Percentiles rank a stretch among this genome's conserved stretches.
These are phyloP conservation scores for Teratosphaeria nubilosa DNA, from an alignment of 2,329 filamentous ascomycete genomes.

Conservation along the genomic window DNA sequence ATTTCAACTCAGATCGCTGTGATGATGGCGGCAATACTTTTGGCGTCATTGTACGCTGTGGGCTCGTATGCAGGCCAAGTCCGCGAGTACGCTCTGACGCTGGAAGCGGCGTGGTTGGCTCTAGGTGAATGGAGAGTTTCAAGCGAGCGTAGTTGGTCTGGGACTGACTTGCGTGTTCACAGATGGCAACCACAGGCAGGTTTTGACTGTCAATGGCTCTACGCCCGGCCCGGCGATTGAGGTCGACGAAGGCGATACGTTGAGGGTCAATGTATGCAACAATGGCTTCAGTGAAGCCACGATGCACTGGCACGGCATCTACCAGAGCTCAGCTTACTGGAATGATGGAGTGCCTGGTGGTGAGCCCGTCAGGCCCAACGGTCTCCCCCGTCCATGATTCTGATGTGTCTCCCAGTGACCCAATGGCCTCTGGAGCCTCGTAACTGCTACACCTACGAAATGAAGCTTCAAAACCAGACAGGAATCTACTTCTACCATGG, in stretches of 20 bases:
- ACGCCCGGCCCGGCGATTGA: not conserved
- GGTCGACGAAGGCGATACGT: not conserved
- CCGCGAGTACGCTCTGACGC: not conserved
- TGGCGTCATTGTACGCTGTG: not conserved
- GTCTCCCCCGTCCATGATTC: not conserved
- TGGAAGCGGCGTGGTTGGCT: not conserved
- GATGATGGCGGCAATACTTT: not conserved
- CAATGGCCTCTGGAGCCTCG: not conserved
- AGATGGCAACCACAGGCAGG: not conserved
- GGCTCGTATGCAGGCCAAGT: not conserved
- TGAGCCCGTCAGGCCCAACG: not conserved
- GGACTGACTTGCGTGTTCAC: not conserved
- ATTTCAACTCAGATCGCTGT: not conserved
- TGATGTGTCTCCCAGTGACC: not conserved
- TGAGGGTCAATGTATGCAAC: not conserved
- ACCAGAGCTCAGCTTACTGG: not conserved
- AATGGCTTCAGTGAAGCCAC: not conserved
- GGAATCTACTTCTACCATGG: not conserved
- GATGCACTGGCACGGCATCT: not conserved
- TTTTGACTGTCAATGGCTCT: not conserved
- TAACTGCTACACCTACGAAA: not conserved
- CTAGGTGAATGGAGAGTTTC: not conserved
- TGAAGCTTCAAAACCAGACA: not conserved
- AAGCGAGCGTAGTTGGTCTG: not conserved
- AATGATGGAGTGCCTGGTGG: not conserved